These are phyloP conservation scores for Wickerhamomyces chaumierensis DNA, from an alignment of 805 yeast genomes.

Conservation along the genomic window DNA sequence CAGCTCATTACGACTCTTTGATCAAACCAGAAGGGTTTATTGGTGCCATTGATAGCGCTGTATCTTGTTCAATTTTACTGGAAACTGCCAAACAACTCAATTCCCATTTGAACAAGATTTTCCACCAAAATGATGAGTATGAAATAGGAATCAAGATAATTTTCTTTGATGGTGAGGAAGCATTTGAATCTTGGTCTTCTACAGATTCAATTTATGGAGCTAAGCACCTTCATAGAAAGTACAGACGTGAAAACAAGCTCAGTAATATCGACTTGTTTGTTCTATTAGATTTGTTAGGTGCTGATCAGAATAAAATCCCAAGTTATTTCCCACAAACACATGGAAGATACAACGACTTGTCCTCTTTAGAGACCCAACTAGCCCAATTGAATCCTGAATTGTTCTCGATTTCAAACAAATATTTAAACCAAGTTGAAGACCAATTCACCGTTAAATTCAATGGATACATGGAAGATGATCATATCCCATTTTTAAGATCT, in stretches of 20 bases:
- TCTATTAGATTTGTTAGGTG: slow-evolving; percentile 40
- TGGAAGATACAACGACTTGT: slow-evolving; percentile 24
- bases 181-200: slow-evolving; percentile 38
- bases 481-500: slow-evolving; percentile 34
- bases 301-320: slow-evolving; percentile 19
- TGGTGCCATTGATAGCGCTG: slow-evolving; percentile 53
- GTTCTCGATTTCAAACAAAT: slow-evolving; percentile 2
- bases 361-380: slow-evolving; percentile 22
- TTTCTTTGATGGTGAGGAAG: slow-evolving; percentile 56
- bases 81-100: slow-evolving; percentile 25
- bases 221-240: slow-evolving; percentile 31
- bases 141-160: slow-evolving; percentile 33
- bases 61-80: slow-evolving; percentile 41
- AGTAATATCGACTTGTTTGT: slow-evolving; percentile 32
- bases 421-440: slow-evolving; percentile 10
- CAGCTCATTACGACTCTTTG: slow-evolving; percentile 45
- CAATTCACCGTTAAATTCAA: slow-evolving; percentile 5
- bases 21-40: slow-evolving; percentile 39
- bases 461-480: slow-evolving; percentile 36
- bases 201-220: slow-evolving; percentile 49
- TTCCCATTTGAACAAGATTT: slow-evolving; percentile 8
- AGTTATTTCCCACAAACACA: slow-evolving; percentile 34
- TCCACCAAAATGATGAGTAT: slow-evolving; percentile 5
- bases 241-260: slow-evolving; percentile 20
- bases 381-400: slow-evolving; percentile 4